Evolutionary conservation across 2,329 filamentous ascomycete genomes (phyloP).

Genomic region (Cephalotrichum gorgonifer): DNA sequence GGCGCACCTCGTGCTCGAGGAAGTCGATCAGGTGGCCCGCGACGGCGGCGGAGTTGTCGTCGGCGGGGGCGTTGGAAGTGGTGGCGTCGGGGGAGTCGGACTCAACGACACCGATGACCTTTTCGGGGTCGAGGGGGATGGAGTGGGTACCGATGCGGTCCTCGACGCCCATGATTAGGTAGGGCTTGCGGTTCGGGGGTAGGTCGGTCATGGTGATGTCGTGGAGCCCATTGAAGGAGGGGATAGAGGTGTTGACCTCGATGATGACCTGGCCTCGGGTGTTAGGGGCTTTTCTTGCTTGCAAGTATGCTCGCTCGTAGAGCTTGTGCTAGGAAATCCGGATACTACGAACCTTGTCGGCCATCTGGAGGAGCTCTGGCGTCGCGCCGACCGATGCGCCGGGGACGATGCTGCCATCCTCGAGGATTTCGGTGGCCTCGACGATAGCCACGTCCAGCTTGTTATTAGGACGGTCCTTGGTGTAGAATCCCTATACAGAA

Average conservation of each 20-base stretch:
- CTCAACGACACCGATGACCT: slow-evolving; percentile 76
- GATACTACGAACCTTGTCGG: slow-evolving; percentile 54
- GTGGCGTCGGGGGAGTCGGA: slow-evolving; percentile 73
- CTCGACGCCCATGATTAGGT: slow-evolving; percentile 74
- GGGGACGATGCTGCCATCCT: slow-evolving; percentile 80
- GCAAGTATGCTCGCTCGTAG: too few relatives aligned
- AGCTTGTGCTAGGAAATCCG: too few relatives aligned
- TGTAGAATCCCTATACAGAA: slow-evolving; percentile 59
- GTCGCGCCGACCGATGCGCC: slow-evolving; percentile 79
- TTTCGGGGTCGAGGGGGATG: slow-evolving; percentile 75
- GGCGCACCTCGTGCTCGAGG: slow-evolving; percentile 73
- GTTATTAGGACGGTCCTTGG: slow-evolving; percentile 63
- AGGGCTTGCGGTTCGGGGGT: slow-evolving; percentile 72
- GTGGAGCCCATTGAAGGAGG: slow-evolving; percentile 78
- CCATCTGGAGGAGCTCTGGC: slow-evolving; percentile 80
- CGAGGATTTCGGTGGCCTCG: slow-evolving; percentile 77
- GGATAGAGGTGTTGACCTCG: slow-evolving; percentile 80
- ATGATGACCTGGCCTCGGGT: slow-evolving; percentile 55
- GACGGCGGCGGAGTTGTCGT: slow-evolving; percentile 62
- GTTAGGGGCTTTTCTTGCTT: too few relatives aligned
- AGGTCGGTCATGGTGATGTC: slow-evolving; percentile 86
- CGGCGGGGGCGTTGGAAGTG: slow-evolving; percentile 64
- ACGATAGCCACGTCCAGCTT: slow-evolving; percentile 76
- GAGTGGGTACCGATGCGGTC: slow-evolving; percentile 76
- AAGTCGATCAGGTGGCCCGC: slow-evolving; percentile 71